These are phyloP conservation scores for Clitopilus hobsonii DNA, from an alignment of 768 basidiomycete species.

Conservation along the genomic window DNA sequence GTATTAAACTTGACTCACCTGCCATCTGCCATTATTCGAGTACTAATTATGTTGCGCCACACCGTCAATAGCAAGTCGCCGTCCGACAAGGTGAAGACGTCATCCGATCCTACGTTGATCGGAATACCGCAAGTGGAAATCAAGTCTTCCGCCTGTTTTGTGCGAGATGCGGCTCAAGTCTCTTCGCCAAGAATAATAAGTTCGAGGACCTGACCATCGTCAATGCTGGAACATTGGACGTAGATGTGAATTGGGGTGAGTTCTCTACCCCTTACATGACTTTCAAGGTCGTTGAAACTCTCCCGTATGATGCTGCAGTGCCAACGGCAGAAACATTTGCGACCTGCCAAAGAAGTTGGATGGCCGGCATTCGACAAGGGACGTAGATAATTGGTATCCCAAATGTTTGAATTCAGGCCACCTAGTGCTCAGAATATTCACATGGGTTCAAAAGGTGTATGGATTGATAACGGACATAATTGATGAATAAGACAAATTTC, in stretches of 20 bases:
- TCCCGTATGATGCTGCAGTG: background rate
- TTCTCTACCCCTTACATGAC: slow-evolving; percentile 2
- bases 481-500: too few relatives aligned
- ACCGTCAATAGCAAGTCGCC: slow-evolving; percentile 20
- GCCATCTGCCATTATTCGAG: slow-evolving; percentile 12
- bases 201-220: slow-evolving; percentile 17
- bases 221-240: slow-evolving; percentile 24
- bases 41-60: background rate
- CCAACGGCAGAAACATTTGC: background rate
- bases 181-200: slow-evolving; percentile 16
- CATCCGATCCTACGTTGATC: slow-evolving; percentile 19
- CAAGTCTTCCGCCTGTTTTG: slow-evolving; percentile 22
- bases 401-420: background rate
- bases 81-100: slow-evolving; percentile 17
- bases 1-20: slow-evolving; percentile 12
- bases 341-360: background rate
- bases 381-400: too few relatives aligned
- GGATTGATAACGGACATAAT: too few relatives aligned
- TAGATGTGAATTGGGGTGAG: slow-evolving; percentile 26
- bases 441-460: background rate
- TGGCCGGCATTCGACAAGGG: background rate
- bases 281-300: background rate
- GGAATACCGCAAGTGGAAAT: slow-evolving; percentile 17
- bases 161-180: slow-evolving; percentile 18
- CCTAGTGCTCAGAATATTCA: background rate